Base-by-base conservation (phyloP, 1,139 yeast species). In the Yamadazyma kanchanaburiensis region DNA sequence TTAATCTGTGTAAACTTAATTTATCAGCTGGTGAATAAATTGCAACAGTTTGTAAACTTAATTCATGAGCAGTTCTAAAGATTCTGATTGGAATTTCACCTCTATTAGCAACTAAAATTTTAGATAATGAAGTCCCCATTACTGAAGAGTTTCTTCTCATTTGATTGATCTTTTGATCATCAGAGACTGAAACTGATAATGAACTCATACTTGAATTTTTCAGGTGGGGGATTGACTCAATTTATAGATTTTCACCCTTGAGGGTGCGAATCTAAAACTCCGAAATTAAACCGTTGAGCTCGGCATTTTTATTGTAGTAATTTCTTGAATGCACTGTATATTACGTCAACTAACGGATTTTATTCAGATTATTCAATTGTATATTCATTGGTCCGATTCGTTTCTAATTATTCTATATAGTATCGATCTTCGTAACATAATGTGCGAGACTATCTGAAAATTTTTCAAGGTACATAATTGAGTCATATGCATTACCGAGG, bases 1-100 rank as follows among this genome's bases (percentile, higher is more conserved):
- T 86, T 52, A 88, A 71, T 52, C 97, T 74, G 64, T 91, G 98
- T 89, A 88, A 87, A 15, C 95, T 84, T 51, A 94, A 70, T 45
- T 96, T 70, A 60, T 91, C 99, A 61, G 91, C 97, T 58, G 89
- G 95, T 26, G 97, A 89, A 58, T 88, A 94, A 52, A 94, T 82
- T 29, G 98, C 98, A 32, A 91, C 97, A 0, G 99, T 91, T 53
- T 85, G 89, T 96, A 94, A 87, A 24, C 95, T 84, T 53, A 91
- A 72, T 60, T 94, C 98, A 64, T 94, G 98, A 38, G 98, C 98
- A 21, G 97, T 83, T 65, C 98, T 77, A 64, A 91, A 94, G 56
- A 91, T 82, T 63, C 94, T 67, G 51, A 83, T 80, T 28, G 91
- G 94, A 49, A 85, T 85, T 61, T 89, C 98, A 48, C 97, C 96